Conservation (phyloP, 2,329 filamentous ascomycete species). For the Byssochlamys sp. region DNA sequence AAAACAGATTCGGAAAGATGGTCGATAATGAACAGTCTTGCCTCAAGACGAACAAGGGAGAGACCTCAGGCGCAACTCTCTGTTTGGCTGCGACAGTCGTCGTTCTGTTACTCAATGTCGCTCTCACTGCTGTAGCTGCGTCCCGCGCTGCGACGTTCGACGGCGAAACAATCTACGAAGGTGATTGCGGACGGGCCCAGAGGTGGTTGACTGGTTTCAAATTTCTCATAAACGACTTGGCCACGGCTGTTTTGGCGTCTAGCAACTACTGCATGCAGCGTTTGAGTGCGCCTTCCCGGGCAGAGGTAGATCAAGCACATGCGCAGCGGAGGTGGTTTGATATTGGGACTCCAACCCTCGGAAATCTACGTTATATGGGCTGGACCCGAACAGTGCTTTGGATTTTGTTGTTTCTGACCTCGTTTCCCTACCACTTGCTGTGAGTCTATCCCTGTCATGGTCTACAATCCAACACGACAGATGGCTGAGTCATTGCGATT, state of each 20-base stretch:
- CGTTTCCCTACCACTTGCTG: conserved; percentile 10
- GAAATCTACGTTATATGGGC: conserved; percentile 12
- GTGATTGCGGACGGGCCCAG: not conserved
- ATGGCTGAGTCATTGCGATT: too few relatives aligned
- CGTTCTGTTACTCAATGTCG: not conserved
- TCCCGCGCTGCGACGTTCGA: not conserved
- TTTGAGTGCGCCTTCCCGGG: conserved; percentile 18
- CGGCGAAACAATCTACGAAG: not conserved
- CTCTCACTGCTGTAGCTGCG: not conserved
- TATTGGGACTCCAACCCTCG: conserved; percentile 16
- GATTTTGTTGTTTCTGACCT: conserved; percentile 6
- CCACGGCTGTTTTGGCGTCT: conserved; percentile 19
- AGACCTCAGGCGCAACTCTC: not conserved
- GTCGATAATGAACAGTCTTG: too few relatives aligned
- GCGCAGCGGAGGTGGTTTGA: conserved; percentile 16
- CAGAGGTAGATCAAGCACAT: conserved; percentile 22
- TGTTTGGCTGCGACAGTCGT: not conserved
- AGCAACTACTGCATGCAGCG: conserved; percentile 28
- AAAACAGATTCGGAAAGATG: too few relatives aligned
- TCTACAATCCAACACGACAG: too few relatives aligned
- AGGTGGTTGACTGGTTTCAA: conserved; percentile 13
- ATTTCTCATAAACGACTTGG: conserved; percentile 23
- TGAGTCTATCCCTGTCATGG: not conserved
- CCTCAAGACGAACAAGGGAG: too few relatives aligned
- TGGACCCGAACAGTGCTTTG: conserved; percentile 2